Evolutionary conservation across 2,329 filamentous ascomycete species (phyloP).

Genomic region (Colletotrichum sansevieriae): DNA sequence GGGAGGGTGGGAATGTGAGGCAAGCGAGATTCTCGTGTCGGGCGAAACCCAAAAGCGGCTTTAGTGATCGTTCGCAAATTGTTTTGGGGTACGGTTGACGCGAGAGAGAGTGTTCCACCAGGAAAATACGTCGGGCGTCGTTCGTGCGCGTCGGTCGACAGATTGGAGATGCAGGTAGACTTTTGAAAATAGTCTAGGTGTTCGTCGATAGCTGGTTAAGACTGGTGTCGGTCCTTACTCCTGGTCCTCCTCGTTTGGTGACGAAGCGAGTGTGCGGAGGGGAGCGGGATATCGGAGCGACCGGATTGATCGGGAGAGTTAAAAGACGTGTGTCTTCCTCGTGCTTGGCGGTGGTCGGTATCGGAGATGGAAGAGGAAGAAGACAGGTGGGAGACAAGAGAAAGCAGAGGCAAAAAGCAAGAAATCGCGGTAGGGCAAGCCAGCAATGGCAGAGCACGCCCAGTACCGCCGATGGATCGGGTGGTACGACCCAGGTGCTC

Average conservation of each 20-base stretch:
- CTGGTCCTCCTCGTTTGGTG: slow-evolving; percentile 21
- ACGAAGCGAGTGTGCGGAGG: slow-evolving; percentile 32
- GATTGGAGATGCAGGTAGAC: slow-evolving; percentile 1
- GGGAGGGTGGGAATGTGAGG: slow-evolving; percentile 6
- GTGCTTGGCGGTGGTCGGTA: slow-evolving; percentile 20
- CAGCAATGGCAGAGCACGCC: neutral
- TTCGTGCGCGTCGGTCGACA: slow-evolving; percentile 1
- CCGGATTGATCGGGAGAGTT: slow-evolving; percentile 8
- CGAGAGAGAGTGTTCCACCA: neutral
- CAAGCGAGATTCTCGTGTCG: slow-evolving; percentile 37
- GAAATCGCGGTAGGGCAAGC: slow-evolving; percentile 27
- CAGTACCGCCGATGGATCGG: slow-evolving; percentile 30
- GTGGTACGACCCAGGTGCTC: slow-evolving; percentile 30
- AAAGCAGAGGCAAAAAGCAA: slow-evolving; percentile 32
- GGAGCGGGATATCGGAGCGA: neutral
- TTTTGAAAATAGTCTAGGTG: neutral
- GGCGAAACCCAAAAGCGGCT: slow-evolving; percentile 5
- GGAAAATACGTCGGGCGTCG: neutral
- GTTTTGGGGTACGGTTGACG: neutral
- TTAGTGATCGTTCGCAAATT: neutral
- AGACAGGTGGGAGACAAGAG: slow-evolving; percentile 11
- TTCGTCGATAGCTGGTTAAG: neutral
- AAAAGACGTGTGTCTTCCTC: neutral
- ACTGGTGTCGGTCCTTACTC: slow-evolving; percentile 7
- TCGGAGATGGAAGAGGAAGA: slow-evolving; percentile 9